Evolutionary conservation across 805 yeast species (phyloP).

Genomic region (Monosporozyma siamensis): DNA sequence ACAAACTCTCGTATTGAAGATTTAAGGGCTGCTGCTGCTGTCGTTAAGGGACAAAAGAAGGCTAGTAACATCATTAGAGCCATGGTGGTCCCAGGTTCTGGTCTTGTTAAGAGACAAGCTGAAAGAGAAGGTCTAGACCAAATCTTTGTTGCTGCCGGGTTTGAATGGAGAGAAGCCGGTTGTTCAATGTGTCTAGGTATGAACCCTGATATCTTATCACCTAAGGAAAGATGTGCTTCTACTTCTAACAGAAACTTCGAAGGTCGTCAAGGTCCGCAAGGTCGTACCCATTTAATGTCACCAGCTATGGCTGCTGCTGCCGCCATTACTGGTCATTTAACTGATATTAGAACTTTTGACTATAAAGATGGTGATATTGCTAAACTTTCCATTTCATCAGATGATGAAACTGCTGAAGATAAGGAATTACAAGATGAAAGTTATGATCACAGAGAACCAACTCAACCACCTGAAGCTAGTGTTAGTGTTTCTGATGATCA

Average conservation of each 20-base stretch:
- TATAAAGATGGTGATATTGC: conserved; percentile 55
- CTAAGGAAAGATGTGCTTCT: conserved; percentile 96
- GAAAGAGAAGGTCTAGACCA: conserved; percentile 91
- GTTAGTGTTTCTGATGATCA: conserved; percentile 44
- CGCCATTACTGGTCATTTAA: conserved; percentile 80
- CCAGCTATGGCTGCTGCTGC: conserved; percentile 99
- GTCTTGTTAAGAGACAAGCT: conserved; percentile 86
- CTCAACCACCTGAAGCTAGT: conserved; percentile 44
- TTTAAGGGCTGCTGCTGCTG: conserved; percentile 88
- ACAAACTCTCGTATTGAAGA: conserved; percentile 97
- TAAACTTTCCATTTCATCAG: conserved; percentile 34
- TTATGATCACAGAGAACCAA: conserved; percentile 55
- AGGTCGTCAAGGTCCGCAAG: conserved; percentile 96
- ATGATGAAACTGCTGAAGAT: conserved; percentile 38
- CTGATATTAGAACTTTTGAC: conserved; percentile 79
- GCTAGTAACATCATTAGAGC: conserved; percentile 76
- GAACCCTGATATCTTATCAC: conserved; percentile 95
- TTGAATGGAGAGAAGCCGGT: conserved; percentile 99
- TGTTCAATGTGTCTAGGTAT: conserved; percentile 99
- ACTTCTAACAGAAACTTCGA: conserved; percentile 98
- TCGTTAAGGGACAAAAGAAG: conserved; percentile 81
- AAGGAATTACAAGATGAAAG: conserved; percentile 54
- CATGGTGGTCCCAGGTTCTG: conserved; percentile 95
- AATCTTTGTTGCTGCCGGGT: conserved; percentile 85
- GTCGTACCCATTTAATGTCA: conserved; percentile 95